phyloP scores from a whole-genome alignment of 2,329 filamentous ascomycete species.

The Stemphylium vesicarium region DNA sequence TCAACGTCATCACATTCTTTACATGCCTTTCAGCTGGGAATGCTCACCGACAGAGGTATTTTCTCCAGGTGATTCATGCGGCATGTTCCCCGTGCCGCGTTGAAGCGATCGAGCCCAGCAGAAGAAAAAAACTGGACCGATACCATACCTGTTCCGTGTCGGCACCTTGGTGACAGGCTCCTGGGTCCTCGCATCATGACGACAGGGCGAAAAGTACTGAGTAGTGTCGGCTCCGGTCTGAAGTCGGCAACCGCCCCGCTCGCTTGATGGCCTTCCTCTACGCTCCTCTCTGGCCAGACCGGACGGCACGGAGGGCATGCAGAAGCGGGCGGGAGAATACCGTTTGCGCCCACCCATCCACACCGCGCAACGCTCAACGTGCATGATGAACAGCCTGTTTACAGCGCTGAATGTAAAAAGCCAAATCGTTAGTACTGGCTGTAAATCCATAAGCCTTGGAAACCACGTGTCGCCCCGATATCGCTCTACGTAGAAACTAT shows the following conservation, averaged over 20 bases:
- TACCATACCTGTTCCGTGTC: constrained; percentile 24
- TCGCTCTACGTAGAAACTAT: background rate
- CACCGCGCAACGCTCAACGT: constrained; percentile 30
- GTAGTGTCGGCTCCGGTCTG: constrained; percentile 27
- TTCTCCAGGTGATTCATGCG: background rate
- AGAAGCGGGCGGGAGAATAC: constrained; percentile 34
- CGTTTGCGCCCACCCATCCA: constrained; percentile 24
- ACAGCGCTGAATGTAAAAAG: constrained; percentile 11
- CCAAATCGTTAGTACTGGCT: constrained; percentile 1
- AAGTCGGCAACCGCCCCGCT: constrained; percentile 27
- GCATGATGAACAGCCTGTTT: constrained; percentile 35
- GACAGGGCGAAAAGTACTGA: constrained; percentile 22
- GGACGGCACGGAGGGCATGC: constrained; percentile 35
- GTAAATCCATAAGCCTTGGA: background rate
- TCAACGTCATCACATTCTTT: constrained; percentile 8
- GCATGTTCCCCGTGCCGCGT: constrained; percentile 18
- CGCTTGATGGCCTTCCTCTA: constrained; percentile 17
- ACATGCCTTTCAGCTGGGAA: background rate
- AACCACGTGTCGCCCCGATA: constrained; percentile 9
- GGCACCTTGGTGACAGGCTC: constrained; percentile 33
- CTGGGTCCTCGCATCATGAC: constrained; percentile 46
- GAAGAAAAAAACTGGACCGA: constrained; percentile 19
- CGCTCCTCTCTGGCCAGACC: constrained; percentile 11
- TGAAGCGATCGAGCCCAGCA: constrained; percentile 21
- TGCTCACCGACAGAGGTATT: constrained; percentile 3